Conservation (phyloP, 1,139 yeast species). For the Magnusiomyces fungicola region DNA sequence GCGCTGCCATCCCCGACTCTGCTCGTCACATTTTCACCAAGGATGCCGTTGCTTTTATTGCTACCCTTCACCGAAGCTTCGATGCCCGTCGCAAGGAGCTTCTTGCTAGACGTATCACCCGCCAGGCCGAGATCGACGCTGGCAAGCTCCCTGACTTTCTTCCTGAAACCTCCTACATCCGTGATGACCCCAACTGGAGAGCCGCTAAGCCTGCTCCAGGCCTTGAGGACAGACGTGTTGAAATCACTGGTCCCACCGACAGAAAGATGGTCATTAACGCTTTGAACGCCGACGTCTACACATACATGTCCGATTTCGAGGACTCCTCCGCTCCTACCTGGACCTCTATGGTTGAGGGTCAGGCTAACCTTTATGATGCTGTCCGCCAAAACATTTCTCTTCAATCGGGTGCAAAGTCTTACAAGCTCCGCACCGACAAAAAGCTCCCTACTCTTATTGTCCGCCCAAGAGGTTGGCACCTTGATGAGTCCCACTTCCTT, state of each 20-base stretch:
- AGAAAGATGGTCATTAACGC: slow-evolving; percentile 94
- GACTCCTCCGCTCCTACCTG: slow-evolving; percentile 96
- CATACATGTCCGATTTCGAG: slow-evolving; percentile 94
- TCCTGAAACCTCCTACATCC: slow-evolving; percentile 61
- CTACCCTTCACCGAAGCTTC: slow-evolving; percentile 64
- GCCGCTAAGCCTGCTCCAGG: slow-evolving; percentile 76
- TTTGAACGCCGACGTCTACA: slow-evolving; percentile 77
- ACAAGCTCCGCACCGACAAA: slow-evolving; percentile 43
- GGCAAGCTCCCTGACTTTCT: slow-evolving; percentile 65
- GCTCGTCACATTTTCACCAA: slow-evolving; percentile 52
- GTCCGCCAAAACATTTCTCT: slow-evolving; percentile 44
- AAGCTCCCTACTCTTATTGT: slow-evolving; percentile 62
- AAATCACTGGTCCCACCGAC: slow-evolving; percentile 51
- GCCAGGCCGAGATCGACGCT: slow-evolving; percentile 53
- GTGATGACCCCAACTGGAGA: slow-evolving; percentile 71
- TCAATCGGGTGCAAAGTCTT: slow-evolving; percentile 50
- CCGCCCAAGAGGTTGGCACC: slow-evolving; percentile 82
- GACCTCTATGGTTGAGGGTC: slow-evolving; percentile 82
- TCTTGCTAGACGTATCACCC: slow-evolving; percentile 49
- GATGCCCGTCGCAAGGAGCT: slow-evolving; percentile 52
- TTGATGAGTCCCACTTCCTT: slow-evolving; percentile 59
- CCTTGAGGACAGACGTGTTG: slow-evolving; percentile 60
- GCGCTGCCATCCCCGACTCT: slow-evolving; percentile 56
- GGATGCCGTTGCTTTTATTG: slow-evolving; percentile 64
- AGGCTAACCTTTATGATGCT: slow-evolving; percentile 83